Evolutionary conservation across 2,329 filamentous ascomycete species (phyloP).

Genomic region (Alternaria viburni): DNA sequence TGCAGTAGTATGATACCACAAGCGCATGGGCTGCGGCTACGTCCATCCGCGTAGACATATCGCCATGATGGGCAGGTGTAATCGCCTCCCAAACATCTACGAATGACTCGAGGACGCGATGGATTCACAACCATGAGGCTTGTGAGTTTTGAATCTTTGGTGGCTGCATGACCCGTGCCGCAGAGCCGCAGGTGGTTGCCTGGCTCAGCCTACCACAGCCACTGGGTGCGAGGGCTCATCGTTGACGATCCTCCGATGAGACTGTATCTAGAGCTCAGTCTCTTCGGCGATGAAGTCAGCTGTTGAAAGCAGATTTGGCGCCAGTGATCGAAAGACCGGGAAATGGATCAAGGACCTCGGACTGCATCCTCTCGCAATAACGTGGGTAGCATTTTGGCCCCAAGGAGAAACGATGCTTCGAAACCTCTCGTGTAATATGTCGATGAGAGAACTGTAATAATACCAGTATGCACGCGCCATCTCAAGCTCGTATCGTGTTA

Average conservation of each 20-base stretch:
- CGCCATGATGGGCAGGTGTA: neutral
- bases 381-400: neutral
- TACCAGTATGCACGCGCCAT: neutral
- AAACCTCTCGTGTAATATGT: neutral
- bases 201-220: neutral
- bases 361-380: neutral
- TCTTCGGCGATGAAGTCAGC: neutral
- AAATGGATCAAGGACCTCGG: neutral
- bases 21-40: neutral
- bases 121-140: neutral
- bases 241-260: neutral
- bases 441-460: neutral
- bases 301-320: neutral
- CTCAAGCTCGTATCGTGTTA: neutral
- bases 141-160: neutral
- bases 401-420: neutral
- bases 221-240: neutral
- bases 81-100: neutral
- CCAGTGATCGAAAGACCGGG: neutral
- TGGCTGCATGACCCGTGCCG: conserved; percentile 1
- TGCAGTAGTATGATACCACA: neutral
- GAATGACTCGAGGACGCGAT: neutral
- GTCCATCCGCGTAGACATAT: neutral
- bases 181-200: neutral
- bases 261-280: neutral